A percentile compares a stretch with the other conserved stretches of the same genome.
Evolutionary conservation across 176 grass and related monocot species (phyloP).

Genomic region (Phoenix dactylifera): DNA sequence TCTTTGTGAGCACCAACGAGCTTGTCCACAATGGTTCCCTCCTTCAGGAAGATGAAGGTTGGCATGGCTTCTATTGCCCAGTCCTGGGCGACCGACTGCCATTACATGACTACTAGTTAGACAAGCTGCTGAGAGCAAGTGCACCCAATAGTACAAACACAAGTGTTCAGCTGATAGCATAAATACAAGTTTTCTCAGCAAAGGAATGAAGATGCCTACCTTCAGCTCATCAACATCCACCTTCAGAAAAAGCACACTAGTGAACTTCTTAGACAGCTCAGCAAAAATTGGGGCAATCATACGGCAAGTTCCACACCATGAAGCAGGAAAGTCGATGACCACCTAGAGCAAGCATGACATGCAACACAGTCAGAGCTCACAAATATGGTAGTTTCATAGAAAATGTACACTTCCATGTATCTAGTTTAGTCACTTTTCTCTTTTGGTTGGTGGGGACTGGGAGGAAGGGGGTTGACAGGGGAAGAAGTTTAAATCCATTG

Average conservation of each 20-base stretch:
- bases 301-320: slow-evolving; percentile 74
- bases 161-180: neutral
- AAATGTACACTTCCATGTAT: neutral
- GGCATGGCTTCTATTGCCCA: slow-evolving; percentile 55
- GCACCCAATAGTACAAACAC: neutral
- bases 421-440: neutral
- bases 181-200: neutral
- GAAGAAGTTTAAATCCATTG: no score
- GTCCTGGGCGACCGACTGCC: slow-evolving; percentile 25
- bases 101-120: neutral
- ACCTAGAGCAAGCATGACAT: slow-evolving; percentile 25
- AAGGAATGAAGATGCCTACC: slow-evolving; percentile 13
- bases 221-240: slow-evolving; percentile 69
- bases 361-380: neutral
- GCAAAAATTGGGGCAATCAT: slow-evolving; percentile 38
- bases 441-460: no score
- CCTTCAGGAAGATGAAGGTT: slow-evolving; percentile 44
- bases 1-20: slow-evolving; percentile 49
- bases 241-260: slow-evolving; percentile 43
- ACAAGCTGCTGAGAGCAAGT: neutral
- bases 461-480: no score
- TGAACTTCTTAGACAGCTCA: slow-evolving; percentile 43
- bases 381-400: neutral
- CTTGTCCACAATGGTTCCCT: slow-evolving; percentile 13
- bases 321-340: slow-evolving; percentile 68